Evolutionary conservation across 1,284 basidiomycete species (phyloP), one percentile per base, ranked within the genome.

Genomic region (Stereum hirsutum): DNA sequence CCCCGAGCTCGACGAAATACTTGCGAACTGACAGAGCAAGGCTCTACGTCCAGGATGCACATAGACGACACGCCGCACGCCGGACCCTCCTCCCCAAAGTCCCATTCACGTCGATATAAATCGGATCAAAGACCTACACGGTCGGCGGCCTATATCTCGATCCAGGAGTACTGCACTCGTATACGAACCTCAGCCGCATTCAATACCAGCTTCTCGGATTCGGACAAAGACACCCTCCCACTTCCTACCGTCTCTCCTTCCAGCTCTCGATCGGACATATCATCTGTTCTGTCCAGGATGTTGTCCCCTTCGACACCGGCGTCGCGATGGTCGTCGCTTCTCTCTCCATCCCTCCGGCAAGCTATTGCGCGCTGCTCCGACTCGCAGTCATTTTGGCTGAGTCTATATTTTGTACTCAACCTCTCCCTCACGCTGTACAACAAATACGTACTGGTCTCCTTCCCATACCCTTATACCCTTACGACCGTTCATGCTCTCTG

Each of bases 381-480:
- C 10, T 68, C 67, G 1, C 60, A 67, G 46, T 51, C 62, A 0
- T 64, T 72, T 46, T 92, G 89, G 87, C 72, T 95, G 15, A 55
- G 61, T 8, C 67, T 90, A 46, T 96, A 95, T 68, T 94, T 97
- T 55, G 63, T 69, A 47, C 86, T 94, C 73, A 96, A 96, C 61
- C 79, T 97, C 26, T 74, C 75, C 6, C 74, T 96, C 49, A 96
- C 93, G 1, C 66, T 97, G 33, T 94, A 90, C 66, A 96, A 96
- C 75, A 96, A 97, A 64, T 70, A 78, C 33, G 82, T 96, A 8
- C 76, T 96, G 46, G 81, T 88, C 42, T 76, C 74, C 44, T 96
- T 96, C 59, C 93, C 93, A 0, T 96, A 90, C 57, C 92, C 93
- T 4, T 96, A 94, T 66, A 87, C 87, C 2, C 72, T 94, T 25